A percentile compares a stretch with the other conserved stretches of the same genome.
These are phyloP conservation scores for Oidiodendron maius DNA, from an alignment of 495 filamentous ascomycete genomes.

Conservation along the genomic window DNA sequence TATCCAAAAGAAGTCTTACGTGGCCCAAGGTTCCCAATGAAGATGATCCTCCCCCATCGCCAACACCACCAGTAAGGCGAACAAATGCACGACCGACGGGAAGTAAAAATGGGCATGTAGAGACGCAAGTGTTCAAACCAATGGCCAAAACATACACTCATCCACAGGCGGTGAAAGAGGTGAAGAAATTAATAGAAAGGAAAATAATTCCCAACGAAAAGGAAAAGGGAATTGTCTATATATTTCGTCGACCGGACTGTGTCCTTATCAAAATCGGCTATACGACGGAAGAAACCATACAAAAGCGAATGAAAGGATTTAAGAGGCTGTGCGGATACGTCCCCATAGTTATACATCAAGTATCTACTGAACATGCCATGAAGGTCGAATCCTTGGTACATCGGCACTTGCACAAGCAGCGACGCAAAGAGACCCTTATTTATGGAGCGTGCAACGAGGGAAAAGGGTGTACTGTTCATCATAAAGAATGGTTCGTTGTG, in stretches of 20 bases:
- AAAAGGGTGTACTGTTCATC: background rate
- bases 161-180: background rate
- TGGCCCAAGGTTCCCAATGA: too few species aligned
- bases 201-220: background rate
- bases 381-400: background rate
- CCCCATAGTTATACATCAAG: background rate
- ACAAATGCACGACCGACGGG: background rate
- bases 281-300: background rate
- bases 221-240: background rate
- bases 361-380: background rate
- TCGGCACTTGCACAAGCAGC: background rate
- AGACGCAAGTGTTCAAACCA: background rate
- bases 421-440: background rate
- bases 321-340: background rate
- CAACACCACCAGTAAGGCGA: background rate
- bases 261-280: background rate
- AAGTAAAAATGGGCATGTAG: background rate
- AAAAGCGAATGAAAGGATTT: background rate
- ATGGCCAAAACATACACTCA: background rate
- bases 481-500: background rate
- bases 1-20: too few species aligned
- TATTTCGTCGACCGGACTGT: background rate
- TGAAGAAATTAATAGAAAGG: background rate
- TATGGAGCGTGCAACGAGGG: background rate
- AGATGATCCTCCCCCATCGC: too few species aligned